Evolutionary conservation across 2,329 filamentous ascomycete species (phyloP).

Genomic region (Leptographium galeiforme): DNA sequence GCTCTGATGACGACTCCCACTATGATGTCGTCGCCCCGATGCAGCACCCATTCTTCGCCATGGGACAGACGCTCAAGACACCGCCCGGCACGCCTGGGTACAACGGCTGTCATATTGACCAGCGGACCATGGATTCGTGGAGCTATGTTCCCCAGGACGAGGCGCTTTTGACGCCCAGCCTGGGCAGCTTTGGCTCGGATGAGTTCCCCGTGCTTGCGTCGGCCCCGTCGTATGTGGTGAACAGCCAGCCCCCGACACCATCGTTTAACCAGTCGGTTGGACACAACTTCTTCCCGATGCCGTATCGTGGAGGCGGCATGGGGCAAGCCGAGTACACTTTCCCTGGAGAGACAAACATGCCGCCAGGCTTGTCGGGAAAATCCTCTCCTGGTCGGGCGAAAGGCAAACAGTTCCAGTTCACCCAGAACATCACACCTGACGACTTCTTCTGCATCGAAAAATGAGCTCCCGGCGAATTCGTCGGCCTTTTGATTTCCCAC

Average conservation of each 20-base stretch:
- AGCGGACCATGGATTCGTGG: conserved; percentile 11
- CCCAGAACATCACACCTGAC: conserved; percentile 30
- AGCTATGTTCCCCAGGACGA: conserved; percentile 30
- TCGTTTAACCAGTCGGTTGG: conserved; percentile 31
- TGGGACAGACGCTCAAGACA: conserved; percentile 5
- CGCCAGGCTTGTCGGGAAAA: conserved; percentile 20
- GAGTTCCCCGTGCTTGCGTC: conserved; percentile 25
- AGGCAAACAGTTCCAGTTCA: conserved; percentile 32
- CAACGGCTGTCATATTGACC: neutral
- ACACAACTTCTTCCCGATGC: conserved; percentile 22
- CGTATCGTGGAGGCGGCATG: conserved; percentile 16
- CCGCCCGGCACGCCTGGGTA: conserved; percentile 7
- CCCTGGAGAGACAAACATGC: conserved; percentile 27
- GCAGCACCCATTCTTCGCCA: conserved; percentile 1
- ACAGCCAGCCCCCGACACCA: conserved; percentile 36
- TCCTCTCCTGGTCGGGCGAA: conserved; percentile 23
- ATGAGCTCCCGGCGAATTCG: neutral
- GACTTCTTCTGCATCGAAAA: conserved; percentile 19
- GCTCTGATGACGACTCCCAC: conserved; percentile 4
- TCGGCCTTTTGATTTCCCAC: neutral
- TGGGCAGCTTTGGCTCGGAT: conserved; percentile 30
- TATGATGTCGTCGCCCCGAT: neutral
- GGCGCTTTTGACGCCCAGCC: conserved; percentile 32
- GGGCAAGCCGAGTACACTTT: conserved; percentile 37
- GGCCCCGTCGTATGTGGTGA: conserved; percentile 32